Percentiles rank a stretch among this genome's conserved stretches.
Conservation (phyloP, 1,139 yeast genomes). For the Candida tropicalis region DNA sequence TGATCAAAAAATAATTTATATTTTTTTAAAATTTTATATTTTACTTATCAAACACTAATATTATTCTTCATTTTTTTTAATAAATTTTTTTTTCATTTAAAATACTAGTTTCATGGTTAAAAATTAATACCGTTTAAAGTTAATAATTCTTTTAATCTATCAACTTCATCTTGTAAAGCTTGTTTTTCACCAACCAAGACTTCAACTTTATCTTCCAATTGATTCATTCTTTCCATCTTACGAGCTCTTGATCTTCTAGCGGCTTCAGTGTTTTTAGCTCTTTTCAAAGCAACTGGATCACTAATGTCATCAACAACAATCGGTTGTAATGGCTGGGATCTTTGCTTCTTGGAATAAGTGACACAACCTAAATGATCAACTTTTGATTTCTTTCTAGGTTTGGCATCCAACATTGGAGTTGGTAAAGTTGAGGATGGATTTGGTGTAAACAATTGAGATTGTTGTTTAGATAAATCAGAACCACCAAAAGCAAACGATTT, state of each 20-base stretch:
- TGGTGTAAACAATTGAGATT: conserved; percentile 35
- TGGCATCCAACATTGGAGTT: conserved; percentile 31
- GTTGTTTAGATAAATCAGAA: conserved; percentile 7
- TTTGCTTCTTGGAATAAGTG: conserved; percentile 64
- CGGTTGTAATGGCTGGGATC: conserved; percentile 66
- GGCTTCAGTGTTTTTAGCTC: conserved; percentile 96
- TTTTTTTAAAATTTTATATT: too few species aligned
- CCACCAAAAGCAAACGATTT: conserved; percentile 22
- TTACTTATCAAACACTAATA: too few species aligned
- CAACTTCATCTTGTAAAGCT: conserved; percentile 59
- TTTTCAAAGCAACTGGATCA: conserved; percentile 74
- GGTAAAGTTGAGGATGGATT: conserved; percentile 36
- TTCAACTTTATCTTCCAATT: conserved; percentile 78
- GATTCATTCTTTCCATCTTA: conserved; percentile 84
- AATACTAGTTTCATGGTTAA: conserved; percentile 4
- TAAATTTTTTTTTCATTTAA: neutral
- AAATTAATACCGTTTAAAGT: conserved; percentile 24
- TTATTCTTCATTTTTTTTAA: neutral
- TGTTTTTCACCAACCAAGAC: conserved; percentile 57
- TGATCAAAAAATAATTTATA: too few species aligned
- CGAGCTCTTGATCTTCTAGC: conserved; percentile 95
- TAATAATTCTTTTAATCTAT: conserved; percentile 54
- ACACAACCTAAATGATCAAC: conserved; percentile 66
- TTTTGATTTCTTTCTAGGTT: conserved; percentile 24
- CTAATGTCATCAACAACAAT: conserved; percentile 50